Base-by-base conservation (phyloP, 768 basidiomycete species). In the Mycena haematopus region DNA sequence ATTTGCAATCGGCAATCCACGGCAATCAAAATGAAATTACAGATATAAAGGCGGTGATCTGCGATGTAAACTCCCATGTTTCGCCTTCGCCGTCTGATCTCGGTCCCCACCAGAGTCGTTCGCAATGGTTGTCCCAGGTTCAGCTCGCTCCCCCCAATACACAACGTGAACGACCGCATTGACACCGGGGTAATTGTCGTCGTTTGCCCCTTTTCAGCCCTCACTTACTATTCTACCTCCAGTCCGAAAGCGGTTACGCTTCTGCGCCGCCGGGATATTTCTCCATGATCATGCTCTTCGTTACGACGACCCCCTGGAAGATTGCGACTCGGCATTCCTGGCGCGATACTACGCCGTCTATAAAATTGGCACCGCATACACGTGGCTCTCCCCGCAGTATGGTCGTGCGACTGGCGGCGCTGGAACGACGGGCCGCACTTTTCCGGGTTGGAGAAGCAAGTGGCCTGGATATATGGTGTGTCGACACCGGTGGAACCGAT, bases 231-330 rank as follows among this genome's bases (percentile, higher is more conserved):
- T 21, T 21, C n/a, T 44, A 44, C 21, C 19, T 44, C 42, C n/a
- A 44, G 19, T 44, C 42, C 42, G 42, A 44, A n/a, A 44, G 42
- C 42, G 42, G n/a, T 14, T n/a, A 21, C 42, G 42, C 14, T 44
- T 19, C 42, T n/a, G n/a, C n/a, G n/a, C n/a, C n/a, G 21, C 42
- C 42, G 42, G 42, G 42, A 44, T 49, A 49, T 27, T 27, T 49
- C 47, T 49, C 47, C 25, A 49, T 27, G 24, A 49, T 29, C 47
- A 49, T 24, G 47, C 47, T 25, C 47, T 49, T 25, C 47, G 47
- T 27, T 49, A 49, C 47, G 15, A 25, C 25, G 47, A 49, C 15
- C 47, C 47, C 25, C 27, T 27, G 25, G 47, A 24, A 25, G 13
- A 27, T 49, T 27, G 27, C 15, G 27, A 27, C 14, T 13, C 47